Evolutionary conservation across 208 protist species (phyloP).

Genomic region (Porcisia hertigi): DNA sequence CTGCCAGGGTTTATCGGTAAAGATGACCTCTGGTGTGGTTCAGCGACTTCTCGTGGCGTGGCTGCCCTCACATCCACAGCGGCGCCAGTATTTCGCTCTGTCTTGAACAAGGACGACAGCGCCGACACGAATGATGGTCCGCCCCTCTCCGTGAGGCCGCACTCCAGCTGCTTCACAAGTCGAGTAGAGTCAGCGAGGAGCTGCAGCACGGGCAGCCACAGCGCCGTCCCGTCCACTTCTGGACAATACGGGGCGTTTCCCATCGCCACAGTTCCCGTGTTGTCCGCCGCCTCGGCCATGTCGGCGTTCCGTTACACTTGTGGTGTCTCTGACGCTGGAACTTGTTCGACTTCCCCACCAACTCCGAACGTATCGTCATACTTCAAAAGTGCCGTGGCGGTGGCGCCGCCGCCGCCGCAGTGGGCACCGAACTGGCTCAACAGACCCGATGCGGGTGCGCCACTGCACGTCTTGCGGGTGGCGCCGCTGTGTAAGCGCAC

Average conservation of each 20-base stretch:
- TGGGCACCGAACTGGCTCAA: not conserved
- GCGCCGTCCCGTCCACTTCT: not conserved
- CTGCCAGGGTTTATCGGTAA: not conserved
- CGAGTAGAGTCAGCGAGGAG: not conserved
- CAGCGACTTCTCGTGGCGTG: not conserved
- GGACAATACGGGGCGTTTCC: no score
- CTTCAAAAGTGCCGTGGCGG: not conserved
- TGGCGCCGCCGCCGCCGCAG: not conserved
- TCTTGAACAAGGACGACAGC: not conserved
- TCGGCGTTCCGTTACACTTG: not conserved
- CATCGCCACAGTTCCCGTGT: slow-evolving; percentile 3
- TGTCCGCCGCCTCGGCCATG: not conserved
- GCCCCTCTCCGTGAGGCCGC: not conserved
- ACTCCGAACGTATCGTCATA: not conserved
- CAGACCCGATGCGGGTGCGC: no score
- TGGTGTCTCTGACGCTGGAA: not conserved
- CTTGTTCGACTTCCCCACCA: not conserved
- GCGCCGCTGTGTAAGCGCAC: slow-evolving; percentile 10
- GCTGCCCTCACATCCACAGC: not conserved
- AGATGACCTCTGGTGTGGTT: not conserved
- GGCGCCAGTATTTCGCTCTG: slow-evolving; percentile 1
- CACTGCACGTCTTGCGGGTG: not conserved
- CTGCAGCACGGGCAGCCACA: not conserved
- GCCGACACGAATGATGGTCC: not conserved
- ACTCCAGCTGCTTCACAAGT: not conserved